Percentiles rank a stretch among this genome's conserved stretches.
These are phyloP conservation scores for Phaeotremella skinneri DNA, from an alignment of 768 basidiomycete species.

Conservation along the genomic window DNA sequence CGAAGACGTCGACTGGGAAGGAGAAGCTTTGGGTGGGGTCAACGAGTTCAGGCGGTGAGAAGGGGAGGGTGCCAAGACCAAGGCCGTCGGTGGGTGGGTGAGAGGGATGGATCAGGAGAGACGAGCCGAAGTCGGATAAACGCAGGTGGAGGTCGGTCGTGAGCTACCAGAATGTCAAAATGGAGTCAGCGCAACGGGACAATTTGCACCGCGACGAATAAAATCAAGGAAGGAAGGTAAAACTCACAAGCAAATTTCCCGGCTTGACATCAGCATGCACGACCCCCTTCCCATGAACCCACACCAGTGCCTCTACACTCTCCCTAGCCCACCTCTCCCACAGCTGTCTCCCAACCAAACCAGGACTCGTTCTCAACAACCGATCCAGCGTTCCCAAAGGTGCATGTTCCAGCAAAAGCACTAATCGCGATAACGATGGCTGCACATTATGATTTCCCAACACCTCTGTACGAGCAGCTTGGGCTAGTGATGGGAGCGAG, in stretches of 20 bases:
- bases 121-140: slow-evolving; percentile 55
- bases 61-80: slow-evolving; percentile 54
- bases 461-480: slow-evolving; percentile 12
- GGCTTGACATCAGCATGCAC: slow-evolving; percentile 56
- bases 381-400: slow-evolving; percentile 45
- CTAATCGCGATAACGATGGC: slow-evolving; percentile 28
- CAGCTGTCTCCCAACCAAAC: slow-evolving; percentile 33
- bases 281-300: slow-evolving; percentile 52
- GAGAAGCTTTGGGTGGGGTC: slow-evolving; percentile 50
- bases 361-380: slow-evolving; percentile 41
- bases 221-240: not conserved
- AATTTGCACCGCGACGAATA: not conserved
- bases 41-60: slow-evolving; percentile 55
- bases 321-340: slow-evolving; percentile 51
- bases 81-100: slow-evolving; percentile 50
- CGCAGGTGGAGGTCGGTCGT: slow-evolving; percentile 45
- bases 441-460: not conserved
- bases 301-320: slow-evolving; percentile 45
- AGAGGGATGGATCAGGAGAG: slow-evolving; percentile 49
- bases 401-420: slow-evolving; percentile 46
- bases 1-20: slow-evolving; percentile 54
- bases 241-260: slow-evolving; percentile 49
- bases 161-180: slow-evolving; percentile 19
- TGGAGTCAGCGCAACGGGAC: no score
- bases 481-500: slow-evolving; percentile 31